A percentile compares a stretch with the other conserved stretches of the same genome.
These are phyloP conservation scores for Penicillium sp. DNA, from an alignment of 2,329 filamentous ascomycete species.

Conservation along the genomic window DNA sequence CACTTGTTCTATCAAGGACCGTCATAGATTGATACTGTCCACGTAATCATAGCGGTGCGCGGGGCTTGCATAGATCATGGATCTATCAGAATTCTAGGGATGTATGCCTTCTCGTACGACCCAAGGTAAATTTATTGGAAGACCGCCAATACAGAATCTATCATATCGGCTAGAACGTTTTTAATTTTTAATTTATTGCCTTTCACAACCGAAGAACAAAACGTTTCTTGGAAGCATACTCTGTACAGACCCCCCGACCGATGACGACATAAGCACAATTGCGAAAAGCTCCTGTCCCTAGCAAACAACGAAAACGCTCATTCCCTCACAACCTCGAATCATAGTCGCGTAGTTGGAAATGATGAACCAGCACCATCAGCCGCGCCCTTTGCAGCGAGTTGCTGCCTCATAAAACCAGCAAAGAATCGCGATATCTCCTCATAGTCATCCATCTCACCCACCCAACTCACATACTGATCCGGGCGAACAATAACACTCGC, in stretches of 20 bases:
- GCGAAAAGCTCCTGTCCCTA: too few species aligned
- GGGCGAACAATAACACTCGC: slow-evolving; percentile 55
- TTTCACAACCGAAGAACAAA: background rate
- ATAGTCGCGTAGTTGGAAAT: background rate
- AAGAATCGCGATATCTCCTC: slow-evolving; percentile 17
- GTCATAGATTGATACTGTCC: background rate
- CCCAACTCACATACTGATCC: slow-evolving; percentile 51
- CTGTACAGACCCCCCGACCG: background rate
- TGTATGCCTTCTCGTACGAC: background rate
- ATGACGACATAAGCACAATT: too few species aligned
- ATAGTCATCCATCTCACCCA: slow-evolving; percentile 23
- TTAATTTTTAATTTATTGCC: background rate
- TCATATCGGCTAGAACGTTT: background rate
- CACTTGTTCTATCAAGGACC: background rate
- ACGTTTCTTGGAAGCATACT: background rate
- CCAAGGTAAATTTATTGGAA: background rate
- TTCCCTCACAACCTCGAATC: background rate
- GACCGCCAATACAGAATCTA: background rate
- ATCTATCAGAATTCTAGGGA: background rate
- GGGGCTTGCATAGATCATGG: background rate
- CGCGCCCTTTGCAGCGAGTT: slow-evolving; percentile 23
- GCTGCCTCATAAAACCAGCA: slow-evolving; percentile 12
- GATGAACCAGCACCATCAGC: background rate
- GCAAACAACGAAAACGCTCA: too few species aligned
- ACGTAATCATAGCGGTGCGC: background rate